Conservation (phyloP, 108 stramenopile genomes). For the Pseudonitzschia delicatissima region DNA sequence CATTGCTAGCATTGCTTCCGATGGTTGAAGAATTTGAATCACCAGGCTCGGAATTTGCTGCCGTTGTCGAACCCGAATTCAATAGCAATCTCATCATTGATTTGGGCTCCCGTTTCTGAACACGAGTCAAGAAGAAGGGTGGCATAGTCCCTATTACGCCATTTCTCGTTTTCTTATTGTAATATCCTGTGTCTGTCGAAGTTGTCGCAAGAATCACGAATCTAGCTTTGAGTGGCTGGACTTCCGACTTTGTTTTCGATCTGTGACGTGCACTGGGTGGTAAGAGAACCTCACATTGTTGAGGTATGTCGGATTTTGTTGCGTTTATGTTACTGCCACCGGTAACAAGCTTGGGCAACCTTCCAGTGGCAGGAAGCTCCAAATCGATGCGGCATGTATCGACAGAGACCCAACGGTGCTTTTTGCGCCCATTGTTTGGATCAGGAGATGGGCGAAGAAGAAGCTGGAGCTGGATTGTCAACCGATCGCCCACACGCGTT, state of each 20-base stretch:
- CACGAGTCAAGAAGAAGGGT: slow-evolving; percentile 27
- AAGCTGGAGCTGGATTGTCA: neutral
- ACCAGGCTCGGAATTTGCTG: neutral
- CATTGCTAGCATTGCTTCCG: neutral
- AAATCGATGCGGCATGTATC: slow-evolving; percentile 18
- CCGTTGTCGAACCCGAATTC: neutral
- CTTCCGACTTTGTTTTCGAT: slow-evolving; percentile 8
- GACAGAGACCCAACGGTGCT: slow-evolving; percentile 18
- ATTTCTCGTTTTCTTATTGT: neutral
- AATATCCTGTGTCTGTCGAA: neutral
- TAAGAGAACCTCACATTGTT: slow-evolving; percentile 22
- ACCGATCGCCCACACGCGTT: neutral
- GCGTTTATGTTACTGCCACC: neutral
- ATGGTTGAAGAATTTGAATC: neutral
- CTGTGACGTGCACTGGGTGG: slow-evolving; percentile 18
- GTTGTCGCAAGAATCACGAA: slow-evolving; percentile 18
- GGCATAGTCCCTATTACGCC: neutral
- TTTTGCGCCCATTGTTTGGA: neutral
- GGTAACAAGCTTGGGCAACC: slow-evolving; percentile 19
- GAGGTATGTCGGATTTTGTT: neutral
- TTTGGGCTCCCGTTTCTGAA: slow-evolving; percentile 19
- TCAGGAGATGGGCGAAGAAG: neutral
- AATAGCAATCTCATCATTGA: neutral
- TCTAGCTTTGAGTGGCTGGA: slow-evolving; percentile 25
- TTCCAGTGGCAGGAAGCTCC: slow-evolving; percentile 16